Evolutionary conservation across 805 yeast genomes (phyloP), one percentile per base, ranked within the genome.

Genomic region (Candida xiaguanensis): DNA sequence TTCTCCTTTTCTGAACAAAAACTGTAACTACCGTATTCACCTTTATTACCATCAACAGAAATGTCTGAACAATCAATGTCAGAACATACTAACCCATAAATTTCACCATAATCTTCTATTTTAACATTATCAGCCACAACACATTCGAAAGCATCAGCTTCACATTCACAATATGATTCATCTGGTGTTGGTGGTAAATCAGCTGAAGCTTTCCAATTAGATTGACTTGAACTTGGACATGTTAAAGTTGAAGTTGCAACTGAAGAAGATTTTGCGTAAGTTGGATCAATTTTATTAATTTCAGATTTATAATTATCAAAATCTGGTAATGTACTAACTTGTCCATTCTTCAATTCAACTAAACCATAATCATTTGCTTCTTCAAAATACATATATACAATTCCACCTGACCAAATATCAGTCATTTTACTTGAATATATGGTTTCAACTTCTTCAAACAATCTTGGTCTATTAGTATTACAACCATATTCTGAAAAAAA

Each of bases 401-500:
- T 85, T 63, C 96, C 96, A 58, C 96, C 96, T 30, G 95, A 85
- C 93, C 95, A 88, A 38, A 87, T 90, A 53, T 78, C 85, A 35
- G 93, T 82, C 95, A 87, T 87, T 19, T 85, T 65, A 45, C 63
- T 69, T 23, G 80, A 63, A 66, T 73, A 87, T 6, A 87, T 59
- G 4, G 89, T 75, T 12, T 68, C 74, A 43, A 87, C 85, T 58
- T 87, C 95, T 25, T 80, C 71, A 67, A 87, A 87, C 52, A 72
- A 67, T 63, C 96, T 78, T 45, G 96, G 95, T 53, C 70, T 67
- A 30, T 72, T 76, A 14, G 67, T 69, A 58, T 85, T 88, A 72
- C 95, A 87, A 41, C 96, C 96, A 60, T 84, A 87, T 65, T 87
- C 96, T 8, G 93, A 83, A 67, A 87, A 86, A 70, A 87, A 85